Percentiles rank a stretch among this genome's conserved stretches.
These are phyloP conservation scores for Fomitopsis palustris DNA, from an alignment of 1,284 basidiomycete species.

Conservation along the genomic window DNA sequence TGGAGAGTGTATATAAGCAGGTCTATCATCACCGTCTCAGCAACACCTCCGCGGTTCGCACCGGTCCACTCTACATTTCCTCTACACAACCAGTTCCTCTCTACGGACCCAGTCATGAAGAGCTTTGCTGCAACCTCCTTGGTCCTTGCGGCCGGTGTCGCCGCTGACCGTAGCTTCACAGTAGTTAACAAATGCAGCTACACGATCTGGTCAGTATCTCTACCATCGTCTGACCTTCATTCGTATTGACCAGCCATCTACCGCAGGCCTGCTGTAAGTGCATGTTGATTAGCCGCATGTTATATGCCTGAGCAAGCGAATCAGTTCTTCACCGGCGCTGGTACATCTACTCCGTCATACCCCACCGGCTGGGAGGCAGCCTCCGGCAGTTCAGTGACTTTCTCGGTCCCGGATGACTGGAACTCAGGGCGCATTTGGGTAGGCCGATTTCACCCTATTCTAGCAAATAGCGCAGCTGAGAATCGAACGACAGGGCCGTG, in stretches of 20 bases:
- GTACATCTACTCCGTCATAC: neutral
- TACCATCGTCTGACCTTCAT: too few species aligned
- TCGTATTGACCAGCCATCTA: neutral
- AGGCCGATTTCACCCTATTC: constrained; percentile 23
- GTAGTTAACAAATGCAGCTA: constrained; percentile 37
- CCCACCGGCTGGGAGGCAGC: constrained; percentile 14
- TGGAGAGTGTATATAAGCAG: neutral
- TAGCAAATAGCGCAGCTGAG: neutral
- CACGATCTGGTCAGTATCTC: constrained; percentile 32
- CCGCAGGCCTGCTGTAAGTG: constrained; percentile 7
- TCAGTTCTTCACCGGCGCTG: constrained; percentile 5
- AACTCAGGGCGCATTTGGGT: constrained; percentile 33
- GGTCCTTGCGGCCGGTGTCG: constrained; percentile 10
- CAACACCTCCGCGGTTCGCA: neutral
- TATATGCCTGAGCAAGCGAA: neutral
- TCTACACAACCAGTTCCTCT: neutral
- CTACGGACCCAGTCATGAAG: neutral
- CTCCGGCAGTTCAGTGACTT: constrained; percentile 14
- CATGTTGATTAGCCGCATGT: neutral
- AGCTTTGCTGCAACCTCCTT: neutral
- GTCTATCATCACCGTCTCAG: neutral
- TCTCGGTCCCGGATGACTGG: constrained; percentile 32
- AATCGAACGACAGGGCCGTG: constrained; percentile 31
- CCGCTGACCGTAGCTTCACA: constrained; percentile 30
- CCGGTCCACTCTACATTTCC: neutral